Conservation (phyloP, 805 yeast genomes). For the Cyberlindnera xylosilytica region DNA sequence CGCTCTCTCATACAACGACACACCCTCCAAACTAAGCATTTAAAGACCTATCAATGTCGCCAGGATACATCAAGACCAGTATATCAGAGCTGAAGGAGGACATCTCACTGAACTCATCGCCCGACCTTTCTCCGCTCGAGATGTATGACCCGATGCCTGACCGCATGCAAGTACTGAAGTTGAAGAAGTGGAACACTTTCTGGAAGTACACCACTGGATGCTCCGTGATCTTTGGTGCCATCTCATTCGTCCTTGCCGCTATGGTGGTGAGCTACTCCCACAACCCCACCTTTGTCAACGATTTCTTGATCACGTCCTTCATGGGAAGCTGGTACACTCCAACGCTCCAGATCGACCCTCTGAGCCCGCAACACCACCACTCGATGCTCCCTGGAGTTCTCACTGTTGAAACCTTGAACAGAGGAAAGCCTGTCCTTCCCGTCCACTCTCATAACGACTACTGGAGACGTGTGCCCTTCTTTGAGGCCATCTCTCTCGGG, state of each 20-base stretch:
- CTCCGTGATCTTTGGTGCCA: constrained; percentile 1
- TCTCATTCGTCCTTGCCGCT: constrained; percentile 1
- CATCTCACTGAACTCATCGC: not conserved
- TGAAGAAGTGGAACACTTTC: constrained; percentile 1
- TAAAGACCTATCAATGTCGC: no score
- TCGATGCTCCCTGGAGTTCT: not conserved
- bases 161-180: not conserved
- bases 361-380: not conserved
- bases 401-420: constrained; percentile 10
- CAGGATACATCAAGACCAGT: not conserved
- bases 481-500: constrained; percentile 53
- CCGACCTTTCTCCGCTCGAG: not conserved
- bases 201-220: constrained; percentile 8
- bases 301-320: constrained; percentile 3
- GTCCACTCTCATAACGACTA: constrained; percentile 73
- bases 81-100: not conserved
- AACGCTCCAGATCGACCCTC: not conserved
- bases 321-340: constrained; percentile 2
- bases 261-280: constrained; percentile 8
- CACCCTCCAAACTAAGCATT: no score
- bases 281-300: constrained; percentile 12
- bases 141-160: not conserved
- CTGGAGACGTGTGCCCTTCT: constrained; percentile 55
- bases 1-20: no score
- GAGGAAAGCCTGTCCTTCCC: constrained; percentile 23